Conservation (phyloP, 768 basidiomycete species). For the Phylloporus scabripes region DNA sequence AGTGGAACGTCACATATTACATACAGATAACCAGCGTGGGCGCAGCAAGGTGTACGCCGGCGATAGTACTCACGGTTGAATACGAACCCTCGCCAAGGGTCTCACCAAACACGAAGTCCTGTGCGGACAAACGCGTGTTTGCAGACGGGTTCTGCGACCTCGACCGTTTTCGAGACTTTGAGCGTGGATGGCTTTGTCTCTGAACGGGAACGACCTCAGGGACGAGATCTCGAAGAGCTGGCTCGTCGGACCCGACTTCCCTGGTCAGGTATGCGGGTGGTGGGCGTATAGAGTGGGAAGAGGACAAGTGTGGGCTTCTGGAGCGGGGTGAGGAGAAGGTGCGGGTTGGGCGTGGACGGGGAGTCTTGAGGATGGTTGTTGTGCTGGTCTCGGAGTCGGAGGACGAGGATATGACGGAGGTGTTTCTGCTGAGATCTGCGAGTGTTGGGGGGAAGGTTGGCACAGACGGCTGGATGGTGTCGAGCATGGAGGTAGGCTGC, state of each 20-base stretch:
- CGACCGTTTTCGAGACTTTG: constrained; percentile 37
- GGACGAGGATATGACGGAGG: constrained; percentile 67
- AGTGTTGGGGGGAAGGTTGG: constrained; percentile 36
- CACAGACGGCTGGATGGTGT: neutral
- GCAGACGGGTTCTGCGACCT: constrained; percentile 43
- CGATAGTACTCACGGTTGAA: constrained; percentile 54
- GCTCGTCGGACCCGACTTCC: constrained; percentile 39
- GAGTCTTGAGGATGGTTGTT: constrained; percentile 36
- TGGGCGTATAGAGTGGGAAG: constrained; percentile 29
- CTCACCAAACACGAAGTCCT: constrained; percentile 69
- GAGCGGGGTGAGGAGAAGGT: constrained; percentile 63
- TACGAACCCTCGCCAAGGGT: constrained; percentile 81
- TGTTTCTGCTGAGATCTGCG: constrained; percentile 67
- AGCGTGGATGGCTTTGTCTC: constrained; percentile 26
- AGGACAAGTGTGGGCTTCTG: constrained; percentile 43
- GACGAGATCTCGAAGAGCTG: constrained; percentile 13
- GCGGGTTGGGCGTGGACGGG: constrained; percentile 51
- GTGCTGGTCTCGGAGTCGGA: constrained; percentile 49
- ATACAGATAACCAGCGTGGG: constrained; percentile 8
- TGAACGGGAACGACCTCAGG: constrained; percentile 6
- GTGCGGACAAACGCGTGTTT: constrained; percentile 40
- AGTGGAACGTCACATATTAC: constrained; percentile 5
- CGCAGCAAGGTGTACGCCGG: neutral
- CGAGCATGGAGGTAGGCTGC: neutral
- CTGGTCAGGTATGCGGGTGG: constrained; percentile 57